Base-by-base conservation (phyloP, 345 rosid genomes). In the thale cress (Arabidopsis thaliana) region DNA sequence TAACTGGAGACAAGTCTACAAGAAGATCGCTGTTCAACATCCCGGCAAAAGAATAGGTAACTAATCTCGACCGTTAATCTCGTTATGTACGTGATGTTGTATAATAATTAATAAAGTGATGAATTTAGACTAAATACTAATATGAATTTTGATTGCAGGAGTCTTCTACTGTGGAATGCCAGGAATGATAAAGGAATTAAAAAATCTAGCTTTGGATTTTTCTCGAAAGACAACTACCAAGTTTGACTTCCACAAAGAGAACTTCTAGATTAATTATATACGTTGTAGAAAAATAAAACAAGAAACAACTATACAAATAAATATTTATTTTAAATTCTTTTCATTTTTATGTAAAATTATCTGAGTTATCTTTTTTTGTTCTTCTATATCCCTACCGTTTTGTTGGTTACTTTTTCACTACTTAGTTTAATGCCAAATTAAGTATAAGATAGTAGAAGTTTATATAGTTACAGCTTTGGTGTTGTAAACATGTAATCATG, bases 111-210 rank as follows among this genome's bases (percentile, higher is more conserved):
- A 13, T 40, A 49, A 59, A 22, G 4, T 59, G 16, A 10, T 67
- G 42, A 6, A 12, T 49, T 36, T 48, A 7, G 6, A 25, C 7
- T 46, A 22, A 7, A 53, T 55, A 53, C 36, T 71, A 59, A 65
- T 58, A 6, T 32, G 30, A 40, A 48, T n/a, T 66, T 16, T 59
- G 59, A 14, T 50, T 72, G 88, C 91, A 93, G 97, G 98, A 57
- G 97, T 93, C 33, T 93, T 93, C 83, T 91, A 93, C 58, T 93
- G 97, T 74, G 98, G 96, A 73, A 88, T 90, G 61, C 93, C 97
- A 0, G 94, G 77, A 74, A 82, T 78, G 8, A 82, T 85, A 0
- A 84, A 89, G 74, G 96, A 93, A 55, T 76, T 91, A 7, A 84
- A 57, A 23, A 85, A 91, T 62, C 67, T 91, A 45, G 96, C 97